Percentiles rank a stretch among this genome's conserved stretches.
Conservation (phyloP, 192 early-diverging fungal species). For the Gonapodya sp. region DNA sequence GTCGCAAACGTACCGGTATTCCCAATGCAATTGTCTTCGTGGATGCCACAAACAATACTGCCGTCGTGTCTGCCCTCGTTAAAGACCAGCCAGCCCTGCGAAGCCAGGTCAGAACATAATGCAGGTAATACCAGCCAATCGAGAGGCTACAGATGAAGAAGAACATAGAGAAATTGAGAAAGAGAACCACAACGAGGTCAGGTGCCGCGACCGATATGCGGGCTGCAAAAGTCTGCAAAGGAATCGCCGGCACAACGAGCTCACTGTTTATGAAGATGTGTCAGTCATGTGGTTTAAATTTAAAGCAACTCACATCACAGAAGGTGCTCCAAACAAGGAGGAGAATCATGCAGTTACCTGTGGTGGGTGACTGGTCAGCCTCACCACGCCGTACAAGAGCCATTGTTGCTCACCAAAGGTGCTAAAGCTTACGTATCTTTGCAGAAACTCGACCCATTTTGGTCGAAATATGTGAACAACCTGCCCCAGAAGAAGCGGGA, state of each 20-base stretch:
- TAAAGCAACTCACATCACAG: slow-evolving; percentile 30
- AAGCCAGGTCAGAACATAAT: slow-evolving; percentile 7
- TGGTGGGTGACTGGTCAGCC: no score
- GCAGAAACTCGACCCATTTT: slow-evolving; percentile 30
- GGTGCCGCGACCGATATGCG: slow-evolving; percentile 36
- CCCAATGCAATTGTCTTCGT: slow-evolving; percentile 70
- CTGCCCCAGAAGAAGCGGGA: slow-evolving; percentile 52
- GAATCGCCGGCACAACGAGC: no score
- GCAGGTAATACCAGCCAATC: slow-evolving; percentile 22
- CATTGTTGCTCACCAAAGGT: no score
- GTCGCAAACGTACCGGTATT: slow-evolving; percentile 34
- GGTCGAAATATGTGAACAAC: slow-evolving; percentile 29
- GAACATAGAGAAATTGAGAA: slow-evolving; percentile 41
- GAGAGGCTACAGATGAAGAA: slow-evolving; percentile 34
- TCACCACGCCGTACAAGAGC: no score
- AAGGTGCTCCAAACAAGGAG: slow-evolving; percentile 65
- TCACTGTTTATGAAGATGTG: no score
- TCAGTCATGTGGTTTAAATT: no score
- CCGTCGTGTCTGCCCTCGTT: slow-evolving; percentile 45
- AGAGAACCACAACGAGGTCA: slow-evolving; percentile 39
- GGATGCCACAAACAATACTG: slow-evolving; percentile 58
- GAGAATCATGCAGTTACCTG: slow-evolving; percentile 41
- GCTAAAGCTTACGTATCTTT: slow-evolving; percentile 37
- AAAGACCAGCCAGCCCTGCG: slow-evolving; percentile 28
- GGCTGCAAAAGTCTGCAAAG: slow-evolving; percentile 33